A percentile compares a stretch with the other conserved stretches of the same genome.
phyloP scores from a whole-genome alignment of 1,139 yeast genomes.

The Blastobotrys apis region DNA sequence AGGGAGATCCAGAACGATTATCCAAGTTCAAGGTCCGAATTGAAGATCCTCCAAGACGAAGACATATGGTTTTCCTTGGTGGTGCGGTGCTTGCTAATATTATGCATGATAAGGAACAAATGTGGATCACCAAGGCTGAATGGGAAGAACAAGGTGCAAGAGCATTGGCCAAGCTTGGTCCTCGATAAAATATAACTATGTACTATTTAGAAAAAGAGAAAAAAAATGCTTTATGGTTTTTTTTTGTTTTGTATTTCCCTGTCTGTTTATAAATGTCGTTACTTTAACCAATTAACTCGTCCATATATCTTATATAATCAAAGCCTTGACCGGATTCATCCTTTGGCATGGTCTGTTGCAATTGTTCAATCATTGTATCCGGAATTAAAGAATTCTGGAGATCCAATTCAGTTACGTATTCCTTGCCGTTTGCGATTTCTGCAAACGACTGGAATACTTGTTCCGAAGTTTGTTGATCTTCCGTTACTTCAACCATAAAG shows the following conservation, averaged over 20 bases:
- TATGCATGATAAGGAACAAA: conserved; percentile 96
- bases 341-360: conserved; percentile 33
- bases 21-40: conserved; percentile 92
- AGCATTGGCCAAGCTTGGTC: conserved; percentile 83
- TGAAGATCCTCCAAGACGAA: conserved; percentile 98
- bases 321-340: conserved; percentile 29
- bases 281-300: conserved; percentile 6
- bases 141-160: conserved; percentile 97
- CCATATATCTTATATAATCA: conserved; percentile 35
- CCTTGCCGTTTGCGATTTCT: conserved; percentile 40
- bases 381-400: conserved; percentile 37
- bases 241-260: not conserved
- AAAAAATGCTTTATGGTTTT: not conserved
- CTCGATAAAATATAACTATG: conserved; percentile 48
- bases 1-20: conserved; percentile 81
- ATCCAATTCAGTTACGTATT: conserved; percentile 40
- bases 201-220: not conserved
- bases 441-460: conserved; percentile 40
- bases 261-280: not conserved
- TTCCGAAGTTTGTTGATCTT: conserved; percentile 39
- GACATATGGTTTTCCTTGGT: conserved; percentile 98
- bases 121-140: conserved; percentile 96
- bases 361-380: conserved; percentile 34
- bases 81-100: conserved; percentile 98
- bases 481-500: conserved; percentile 40